Percentiles rank a stretch among this genome's conserved stretches.
These are phyloP conservation scores for Mycosphaerella sp. DNA, from an alignment of 2,329 filamentous ascomycete genomes.

Conservation along the genomic window DNA sequence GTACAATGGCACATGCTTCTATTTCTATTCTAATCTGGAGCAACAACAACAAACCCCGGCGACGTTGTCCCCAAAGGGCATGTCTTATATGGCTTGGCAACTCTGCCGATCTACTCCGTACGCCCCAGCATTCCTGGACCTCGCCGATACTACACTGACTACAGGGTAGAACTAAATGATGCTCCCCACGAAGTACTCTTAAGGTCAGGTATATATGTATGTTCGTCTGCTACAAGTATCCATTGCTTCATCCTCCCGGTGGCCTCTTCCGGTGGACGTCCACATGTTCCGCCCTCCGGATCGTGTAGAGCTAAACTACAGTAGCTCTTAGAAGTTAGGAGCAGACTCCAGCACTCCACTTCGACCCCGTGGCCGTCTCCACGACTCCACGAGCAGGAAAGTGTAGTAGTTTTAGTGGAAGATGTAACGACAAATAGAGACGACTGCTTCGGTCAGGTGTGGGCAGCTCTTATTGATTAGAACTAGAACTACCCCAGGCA, in stretches of 20 bases:
- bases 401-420: no score
- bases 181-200: no score
- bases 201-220: no score
- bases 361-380: not conserved
- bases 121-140: conserved; percentile 1
- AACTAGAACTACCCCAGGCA: no score
- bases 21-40: not conserved
- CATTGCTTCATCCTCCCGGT: not conserved
- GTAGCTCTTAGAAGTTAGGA: no score
- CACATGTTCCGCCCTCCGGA: not conserved
- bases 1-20: not conserved
- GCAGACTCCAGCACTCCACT: not conserved
- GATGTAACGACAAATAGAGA: not conserved
- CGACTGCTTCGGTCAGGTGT: not conserved
- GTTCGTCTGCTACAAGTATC: no score
- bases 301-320: not conserved
- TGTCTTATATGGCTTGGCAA: not conserved
- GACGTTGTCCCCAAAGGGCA: not conserved
- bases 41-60: not conserved
- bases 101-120: not conserved
- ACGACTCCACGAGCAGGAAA: not conserved
- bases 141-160: no score
- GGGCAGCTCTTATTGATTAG: no score
- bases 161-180: no score
- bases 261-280: not conserved